A percentile compares a stretch with the other conserved stretches of the same genome.
phyloP scores from a whole-genome alignment of 352 stramenopile genomes.

The Phytophthora litchii region DNA sequence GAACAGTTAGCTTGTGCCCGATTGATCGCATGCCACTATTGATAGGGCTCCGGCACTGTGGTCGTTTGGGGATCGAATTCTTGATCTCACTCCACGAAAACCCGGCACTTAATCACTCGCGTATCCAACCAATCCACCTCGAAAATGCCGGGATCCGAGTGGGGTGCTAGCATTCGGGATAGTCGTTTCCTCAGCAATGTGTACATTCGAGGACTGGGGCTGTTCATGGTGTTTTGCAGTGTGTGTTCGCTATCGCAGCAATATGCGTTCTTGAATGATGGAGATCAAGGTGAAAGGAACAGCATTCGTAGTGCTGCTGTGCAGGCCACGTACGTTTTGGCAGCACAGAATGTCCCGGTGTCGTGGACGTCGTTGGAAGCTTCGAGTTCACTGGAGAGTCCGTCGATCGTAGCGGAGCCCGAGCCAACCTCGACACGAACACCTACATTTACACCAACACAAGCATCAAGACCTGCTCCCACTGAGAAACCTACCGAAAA shows the following conservation, averaged over 20 bases:
- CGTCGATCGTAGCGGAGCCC: slow-evolving; percentile 1
- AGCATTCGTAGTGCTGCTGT: slow-evolving; percentile 13
- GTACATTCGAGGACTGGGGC: slow-evolving; percentile 35
- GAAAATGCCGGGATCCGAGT: slow-evolving; percentile 22
- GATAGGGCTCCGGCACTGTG: slow-evolving; percentile 9
- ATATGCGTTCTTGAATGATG: slow-evolving; percentile 27
- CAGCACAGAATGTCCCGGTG: slow-evolving; percentile 12
- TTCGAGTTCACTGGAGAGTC: slow-evolving; percentile 11
- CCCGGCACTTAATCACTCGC: slow-evolving; percentile 20
- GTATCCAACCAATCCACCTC: slow-evolving; percentile 31
- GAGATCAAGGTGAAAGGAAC: slow-evolving; percentile 2
- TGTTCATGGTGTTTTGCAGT: slow-evolving; percentile 35
- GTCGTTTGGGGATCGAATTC: neutral
- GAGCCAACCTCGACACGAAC: slow-evolving; percentile 3
- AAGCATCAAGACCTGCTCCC: neutral
- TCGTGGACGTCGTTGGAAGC: slow-evolving; percentile 12
- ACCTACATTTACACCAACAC: neutral
- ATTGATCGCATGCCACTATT: slow-evolving; percentile 27
- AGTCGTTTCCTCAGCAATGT: slow-evolving; percentile 48
- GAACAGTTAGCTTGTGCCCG: slow-evolving; percentile 1
- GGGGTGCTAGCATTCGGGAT: slow-evolving; percentile 28
- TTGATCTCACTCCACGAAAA: slow-evolving; percentile 21
- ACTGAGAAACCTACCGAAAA: neutral
- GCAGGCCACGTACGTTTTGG: slow-evolving; percentile 11
- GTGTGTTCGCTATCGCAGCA: slow-evolving; percentile 36